phyloP scores from a whole-genome alignment of 2,329 filamentous ascomycete genomes.

The Beauveria sp. region DNA sequence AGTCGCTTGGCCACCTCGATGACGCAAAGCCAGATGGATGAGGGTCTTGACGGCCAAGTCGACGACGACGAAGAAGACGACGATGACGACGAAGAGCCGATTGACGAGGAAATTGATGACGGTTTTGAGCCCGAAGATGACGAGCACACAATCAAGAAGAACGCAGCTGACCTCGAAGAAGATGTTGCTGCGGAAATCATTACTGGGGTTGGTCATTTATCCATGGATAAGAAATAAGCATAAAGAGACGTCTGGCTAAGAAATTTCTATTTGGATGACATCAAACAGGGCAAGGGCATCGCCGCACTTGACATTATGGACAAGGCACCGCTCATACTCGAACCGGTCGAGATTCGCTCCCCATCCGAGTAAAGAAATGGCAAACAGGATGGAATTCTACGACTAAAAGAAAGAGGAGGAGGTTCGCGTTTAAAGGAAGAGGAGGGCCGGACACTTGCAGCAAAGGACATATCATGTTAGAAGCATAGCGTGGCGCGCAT shows the following conservation, averaged over 20 bases:
- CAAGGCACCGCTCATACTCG: slow-evolving; percentile 15
- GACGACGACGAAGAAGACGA: slow-evolving; percentile 26
- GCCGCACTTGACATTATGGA: slow-evolving; percentile 3
- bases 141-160: slow-evolving; percentile 19
- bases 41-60: slow-evolving; percentile 30
- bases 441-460: neutral
- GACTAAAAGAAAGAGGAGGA: neutral
- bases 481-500: slow-evolving; percentile 23
- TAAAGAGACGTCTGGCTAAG: slow-evolving; percentile 3
- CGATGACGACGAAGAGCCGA: slow-evolving; percentile 19
- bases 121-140: slow-evolving; percentile 33
- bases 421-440: neutral
- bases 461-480: neutral
- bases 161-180: slow-evolving; percentile 23
- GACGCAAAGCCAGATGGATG: slow-evolving; percentile 24
- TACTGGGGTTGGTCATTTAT: slow-evolving; percentile 49
- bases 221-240: slow-evolving; percentile 33
- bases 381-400: neutral
- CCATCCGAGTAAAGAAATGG: slow-evolving; percentile 6
- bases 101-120: slow-evolving; percentile 24
- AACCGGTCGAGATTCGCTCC: slow-evolving; percentile 22
- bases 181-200: slow-evolving; percentile 51
- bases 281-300: neutral
- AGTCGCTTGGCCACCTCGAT: slow-evolving; percentile 25
- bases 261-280: neutral